Evolutionary conservation across 441 rosid species (phyloP), one percentile per base, ranked within the genome.

Genomic region (Hura crepitans): DNA sequence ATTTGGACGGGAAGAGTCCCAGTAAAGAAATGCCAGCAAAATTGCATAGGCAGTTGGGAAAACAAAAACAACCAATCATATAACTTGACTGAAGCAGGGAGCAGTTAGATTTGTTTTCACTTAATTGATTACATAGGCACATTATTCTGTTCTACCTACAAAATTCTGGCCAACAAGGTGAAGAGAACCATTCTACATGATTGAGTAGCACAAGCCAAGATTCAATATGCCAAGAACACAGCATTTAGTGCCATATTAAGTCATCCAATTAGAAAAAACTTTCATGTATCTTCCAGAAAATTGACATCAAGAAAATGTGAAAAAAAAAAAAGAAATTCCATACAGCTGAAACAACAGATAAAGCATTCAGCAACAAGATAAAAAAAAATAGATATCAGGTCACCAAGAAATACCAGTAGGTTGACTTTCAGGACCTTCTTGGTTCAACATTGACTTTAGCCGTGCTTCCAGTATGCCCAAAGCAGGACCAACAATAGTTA

Each of bases 401-500:
- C 65, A 45, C 2, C 25, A 1, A n/a, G 47, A 62, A 60, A 65
- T 67, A 87, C 95, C 82, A 45, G 77, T 77, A 62, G 77, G 78
- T n/a, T 70, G 78, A 72, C 67, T 30, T 72, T 75, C 82, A 67
- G 66, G 64, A 75, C 65, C 81, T 74, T 83, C 80, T 42, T 77
- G 90, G 60, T 56, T 75, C 66, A 88, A 78, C 84, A 95, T 79
- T 74, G 84, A 78, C 18, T 87, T 80, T 59, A 95, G 71, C 49
- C 77, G 77, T 65, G 85, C 84, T 80, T 89, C 95, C 62, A 92
- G 79, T 39, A 85, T 74, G 79, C 88, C 87, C 84, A 86, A 54
- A 60, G 94, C 85, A 69, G 86, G 78, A 54, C 97, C 99, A 56
- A 85, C 84, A 49, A 95, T 74, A 72, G 97, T 95, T 75, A 95